Base-by-base conservation (phyloP, 306 rosid species). In the Ochetophila trinervis region DNA sequence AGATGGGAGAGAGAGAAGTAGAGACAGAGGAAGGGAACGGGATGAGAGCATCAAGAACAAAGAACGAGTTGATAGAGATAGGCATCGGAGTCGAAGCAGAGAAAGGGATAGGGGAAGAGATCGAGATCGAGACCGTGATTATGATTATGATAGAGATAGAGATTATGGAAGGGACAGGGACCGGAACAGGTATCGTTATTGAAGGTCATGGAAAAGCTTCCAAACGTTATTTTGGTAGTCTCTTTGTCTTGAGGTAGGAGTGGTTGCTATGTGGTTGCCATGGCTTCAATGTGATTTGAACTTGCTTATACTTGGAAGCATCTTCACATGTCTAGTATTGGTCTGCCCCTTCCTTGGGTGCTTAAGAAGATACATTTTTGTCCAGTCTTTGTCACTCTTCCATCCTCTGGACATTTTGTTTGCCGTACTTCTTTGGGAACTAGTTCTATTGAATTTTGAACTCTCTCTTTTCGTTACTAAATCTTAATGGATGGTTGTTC, bases 91-190 rank as follows among this genome's bases (percentile, higher is more conserved):
- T 72, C 86, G 88, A 20, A 86, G 89, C 56, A 83, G 85, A 71
- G 96, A 87, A 54, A 78, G 98, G 80, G 85, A 83, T 27, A 76
- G 95, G 53, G 95, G 88, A 76, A 86, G 90, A 70, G 88, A 79
- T 67, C 85, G n/a, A n/a, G n/a, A n/a, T n/a, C n/a, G 91, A 5
- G 88, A 84, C 52, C 84, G 86, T 71, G 93, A 83, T 66, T 74
- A 89, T 62, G 86, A 68, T 69, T 66, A 77, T 68, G 85, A 67
- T 34, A 86, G 89, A 30, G 92, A 79, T 51, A 82, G 90, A 40
- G 95, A 87, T 59, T 84, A 87, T 45, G 92, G 94, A 63, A 84
- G 96, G 57, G 98, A 84, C 13, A 63, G 81, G 67, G n/a, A n/a
- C 42, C 65, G 79, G 35, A 75, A 54, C 62, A 82, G 94, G 76